A percentile compares a stretch with the other conserved stretches of the same genome.
These are phyloP conservation scores for Hypocreales sp. DNA, from an alignment of 2,329 filamentous ascomycete species.

Conservation along the genomic window DNA sequence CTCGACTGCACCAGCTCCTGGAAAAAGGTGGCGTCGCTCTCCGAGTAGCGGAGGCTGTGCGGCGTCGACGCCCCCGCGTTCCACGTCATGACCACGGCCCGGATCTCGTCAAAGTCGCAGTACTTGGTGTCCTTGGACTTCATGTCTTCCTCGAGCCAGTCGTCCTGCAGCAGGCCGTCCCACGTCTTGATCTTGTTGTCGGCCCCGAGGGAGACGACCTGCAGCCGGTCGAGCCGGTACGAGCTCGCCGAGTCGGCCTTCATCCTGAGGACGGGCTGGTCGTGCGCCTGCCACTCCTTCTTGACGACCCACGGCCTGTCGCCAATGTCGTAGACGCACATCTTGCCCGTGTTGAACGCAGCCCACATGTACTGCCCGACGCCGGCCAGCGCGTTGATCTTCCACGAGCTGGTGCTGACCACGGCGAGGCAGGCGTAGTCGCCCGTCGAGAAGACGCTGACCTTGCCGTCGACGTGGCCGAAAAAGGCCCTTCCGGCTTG, in stretches of 20 bases:
- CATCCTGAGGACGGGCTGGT: conserved; percentile 65
- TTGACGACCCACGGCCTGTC: conserved; percentile 74
- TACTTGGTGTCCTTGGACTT: conserved; percentile 68
- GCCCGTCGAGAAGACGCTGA: conserved; percentile 75
- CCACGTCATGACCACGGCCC: conserved; percentile 78
- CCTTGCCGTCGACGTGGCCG: conserved; percentile 84
- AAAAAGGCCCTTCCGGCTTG: conserved; percentile 73
- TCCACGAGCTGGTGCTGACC: conserved; percentile 81
- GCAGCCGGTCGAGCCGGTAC: conserved; percentile 70
- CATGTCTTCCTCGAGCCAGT: conserved; percentile 89
- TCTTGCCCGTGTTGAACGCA: conserved; percentile 84
- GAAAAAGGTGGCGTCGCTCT: conserved; percentile 63
- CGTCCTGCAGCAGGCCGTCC: conserved; percentile 87
- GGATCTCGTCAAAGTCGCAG: conserved; percentile 72
- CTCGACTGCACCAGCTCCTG: conserved; percentile 63
- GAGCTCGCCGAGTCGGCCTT: conserved; percentile 66
- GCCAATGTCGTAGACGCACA: conserved; percentile 80
- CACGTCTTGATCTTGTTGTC: conserved; percentile 76
- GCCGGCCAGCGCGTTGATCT: conserved; percentile 76
- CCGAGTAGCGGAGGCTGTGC: conserved; percentile 55
- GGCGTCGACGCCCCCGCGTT: conserved; percentile 97
- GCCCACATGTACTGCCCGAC: conserved; percentile 81
- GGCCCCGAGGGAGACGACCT: conserved; percentile 74
- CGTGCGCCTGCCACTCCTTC: conserved; percentile 92
- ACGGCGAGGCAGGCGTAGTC: conserved; percentile 67